Conservation (phyloP, 345 rosid species). For the Corchorus capsularis region DNA sequence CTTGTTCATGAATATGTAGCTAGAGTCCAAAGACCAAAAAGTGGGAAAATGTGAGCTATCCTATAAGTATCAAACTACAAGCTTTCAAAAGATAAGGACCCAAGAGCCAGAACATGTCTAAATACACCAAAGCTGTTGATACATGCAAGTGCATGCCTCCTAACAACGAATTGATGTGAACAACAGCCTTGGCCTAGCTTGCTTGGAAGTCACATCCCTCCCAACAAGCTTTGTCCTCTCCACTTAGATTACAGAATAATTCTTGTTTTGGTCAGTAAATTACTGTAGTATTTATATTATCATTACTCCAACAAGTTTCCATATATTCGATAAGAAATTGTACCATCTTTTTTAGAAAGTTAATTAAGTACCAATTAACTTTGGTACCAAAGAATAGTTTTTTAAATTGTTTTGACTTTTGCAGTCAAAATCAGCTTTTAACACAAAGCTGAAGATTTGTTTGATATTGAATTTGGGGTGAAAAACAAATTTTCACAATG, state of each 20-base stretch:
- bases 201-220: background rate
- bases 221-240: slow-evolving; percentile 4
- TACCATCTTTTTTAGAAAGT: too few relatives aligned
- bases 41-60: background rate
- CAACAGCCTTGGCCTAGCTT: background rate
- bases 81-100: background rate
- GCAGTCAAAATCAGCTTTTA: too few relatives aligned
- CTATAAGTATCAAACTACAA: background rate
- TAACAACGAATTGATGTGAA: background rate
- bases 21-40: background rate
- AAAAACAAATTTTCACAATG: too few relatives aligned
- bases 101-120: background rate
- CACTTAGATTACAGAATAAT: background rate
- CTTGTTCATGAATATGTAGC: background rate
- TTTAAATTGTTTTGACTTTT: too few relatives aligned
- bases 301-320: background rate
- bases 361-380: too few relatives aligned
- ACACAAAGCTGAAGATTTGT: too few relatives aligned
- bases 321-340: too few relatives aligned
- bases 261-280: background rate
- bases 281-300: background rate
- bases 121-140: background rate
- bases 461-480: too few relatives aligned
- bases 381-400: too few relatives aligned
- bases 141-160: background rate